Conservation (phyloP, 768 basidiomycete genomes). For the Boletus pseudo-olivaceus region DNA sequence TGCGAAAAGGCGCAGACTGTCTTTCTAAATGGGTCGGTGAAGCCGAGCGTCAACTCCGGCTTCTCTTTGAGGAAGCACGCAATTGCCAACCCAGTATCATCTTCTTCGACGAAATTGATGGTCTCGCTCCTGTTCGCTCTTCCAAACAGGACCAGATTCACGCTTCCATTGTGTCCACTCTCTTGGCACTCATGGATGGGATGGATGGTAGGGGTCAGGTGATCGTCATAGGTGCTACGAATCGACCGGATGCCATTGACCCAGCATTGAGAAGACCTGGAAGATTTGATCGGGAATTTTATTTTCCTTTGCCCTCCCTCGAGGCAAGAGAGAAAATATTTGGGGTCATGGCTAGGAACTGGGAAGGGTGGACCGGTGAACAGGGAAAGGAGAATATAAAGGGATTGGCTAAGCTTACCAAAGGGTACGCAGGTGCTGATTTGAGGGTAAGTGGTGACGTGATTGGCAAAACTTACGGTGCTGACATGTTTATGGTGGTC, state of each 20-base stretch:
- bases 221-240: conserved; percentile 96
- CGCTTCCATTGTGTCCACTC: conserved; percentile 93
- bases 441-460: conserved; percentile 59
- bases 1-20: conserved; percentile 98
- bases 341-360: conserved; percentile 83
- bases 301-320: conserved; percentile 85
- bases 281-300: conserved; percentile 96
- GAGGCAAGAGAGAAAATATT: conserved; percentile 88
- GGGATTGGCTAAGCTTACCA: conserved; percentile 84
- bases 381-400: conserved; percentile 46
- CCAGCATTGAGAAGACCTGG: conserved; percentile 92
- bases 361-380: conserved; percentile 76
- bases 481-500: conserved; percentile 3
- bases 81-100: conserved; percentile 94
- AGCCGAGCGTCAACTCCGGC: conserved; percentile 91
- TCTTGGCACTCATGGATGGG: conserved; percentile 97
- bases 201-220: conserved; percentile 99
- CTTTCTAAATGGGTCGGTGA: conserved; percentile 99
- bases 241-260: conserved; percentile 96
- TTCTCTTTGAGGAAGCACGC: conserved; percentile 94
- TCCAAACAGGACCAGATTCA: conserved; percentile 99
- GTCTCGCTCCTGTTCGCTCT: conserved; percentile 96
- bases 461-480: not conserved
- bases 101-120: conserved; percentile 99
- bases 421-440: conserved; percentile 98